Base-by-base conservation (phyloP, 257 asterid species). In the Solanum ossicruentum region DNA sequence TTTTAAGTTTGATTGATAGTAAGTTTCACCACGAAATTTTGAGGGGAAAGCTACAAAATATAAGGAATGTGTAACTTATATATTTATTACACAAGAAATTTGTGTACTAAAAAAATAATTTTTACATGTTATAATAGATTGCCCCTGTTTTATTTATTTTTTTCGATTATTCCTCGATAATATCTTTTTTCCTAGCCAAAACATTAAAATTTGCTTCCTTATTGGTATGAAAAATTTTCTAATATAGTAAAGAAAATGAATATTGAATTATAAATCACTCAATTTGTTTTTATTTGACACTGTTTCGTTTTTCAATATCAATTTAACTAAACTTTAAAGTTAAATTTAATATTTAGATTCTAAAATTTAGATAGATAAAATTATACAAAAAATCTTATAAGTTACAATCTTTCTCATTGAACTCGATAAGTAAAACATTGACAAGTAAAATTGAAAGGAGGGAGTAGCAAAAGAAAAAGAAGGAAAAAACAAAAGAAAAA, bases 81-180 rank as follows among this genome's bases (percentile, higher is more conserved):
- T 16, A 69, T 17, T 28, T 18, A 70, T 18, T 39, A 69, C 51
- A 10, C 21, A 18, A 15, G 43, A 8, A 8, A 13, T 2, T 13
- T 15, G 18, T 49, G 9, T 77, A 2, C 9, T 23, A 23, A n/a
- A 3, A 9, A 2, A 49, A 75, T 23, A 45, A 9, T 73, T 47
- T 21, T n/a, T 28, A 11, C 18, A 1, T 43, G 23, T 71, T 11
- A 1, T 10, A 41, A 20, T 10, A 10, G 0, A 0, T 18, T 43
- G 6, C 43, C 10, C 36, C 36, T 32, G 36, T 32, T 32, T 32
- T 1, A 0, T 1, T n/a, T 72, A 20, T 43, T 11, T 72, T 71
- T n/a, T 0, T 2, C 1, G 0, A 43, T 47, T 47, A 12, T 73
- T 71, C 5, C 58, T 47, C 21, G 1, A 21, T 12, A 13, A 73